Base-by-base conservation (phyloP, 2,329 filamentous ascomycete genomes). In the Talaromyces sp. region DNA sequence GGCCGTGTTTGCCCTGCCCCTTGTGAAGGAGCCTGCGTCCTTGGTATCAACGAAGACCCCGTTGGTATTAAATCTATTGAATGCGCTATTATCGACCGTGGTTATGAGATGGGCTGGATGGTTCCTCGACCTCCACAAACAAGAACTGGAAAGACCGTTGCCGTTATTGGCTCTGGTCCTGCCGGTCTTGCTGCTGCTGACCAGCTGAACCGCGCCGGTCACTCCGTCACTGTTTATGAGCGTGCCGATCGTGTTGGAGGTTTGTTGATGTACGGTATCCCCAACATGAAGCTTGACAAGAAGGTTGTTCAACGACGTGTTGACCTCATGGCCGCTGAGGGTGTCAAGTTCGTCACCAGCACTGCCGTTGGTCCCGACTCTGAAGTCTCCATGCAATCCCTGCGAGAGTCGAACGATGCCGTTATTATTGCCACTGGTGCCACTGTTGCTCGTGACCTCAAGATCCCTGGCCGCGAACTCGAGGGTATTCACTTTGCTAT, bases 281-380 rank as follows among this genome's bases (percentile, higher is more conserved):
- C 94, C 68, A 98, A 98, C 83, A 98, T 98, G 94, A 98, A 98
- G 83, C 89, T 98, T 50, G 94, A 98, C 82, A 98, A 98, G 85
- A 92, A 92, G 73, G 88, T 97, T 66, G 94, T 98, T 64, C 94
- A 97, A 83, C 90, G 94, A 58, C 90, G 94, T 76, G 92, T 95
- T 56, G 91, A 97, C 78, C 92, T 98, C 78, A 94, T 97, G 91
- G 91, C 90, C 60, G 85, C 88, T 3, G 94, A 97, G 78, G 94
- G 94, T 56, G 81, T 97, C 72, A 83, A 84, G 57, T 96, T 96
- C 80, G 87, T 91, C 78, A 90, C 90, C 34, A 87, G 88, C 64
- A 87, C 91, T 60, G 80, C 87, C 40, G 85, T 98, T 68, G 94
- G 93, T 53, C 89, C 95, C 66, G 87, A 89, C 56, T 83, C 88